phyloP scores from a whole-genome alignment of 129 eudicot species.

The Artemisia argyi region DNA sequence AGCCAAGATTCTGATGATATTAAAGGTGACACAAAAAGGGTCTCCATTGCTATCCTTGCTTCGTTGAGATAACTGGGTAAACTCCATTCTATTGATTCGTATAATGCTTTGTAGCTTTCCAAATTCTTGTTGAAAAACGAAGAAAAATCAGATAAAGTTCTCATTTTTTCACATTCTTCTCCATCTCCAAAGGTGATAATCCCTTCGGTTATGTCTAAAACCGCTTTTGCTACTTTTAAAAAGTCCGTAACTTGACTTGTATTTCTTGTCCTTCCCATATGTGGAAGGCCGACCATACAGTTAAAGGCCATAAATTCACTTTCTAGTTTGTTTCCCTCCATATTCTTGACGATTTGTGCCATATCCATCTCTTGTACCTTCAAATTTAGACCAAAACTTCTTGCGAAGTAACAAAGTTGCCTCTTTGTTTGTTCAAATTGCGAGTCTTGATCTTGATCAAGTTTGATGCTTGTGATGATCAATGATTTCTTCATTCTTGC shows the following conservation, averaged over 20 bases:
- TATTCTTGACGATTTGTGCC: conserved; percentile 23
- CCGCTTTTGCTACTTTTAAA: conserved; percentile 38
- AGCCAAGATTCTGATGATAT: conserved; percentile 48
- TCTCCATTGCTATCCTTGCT: conserved; percentile 66
- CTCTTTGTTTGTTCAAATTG: conserved; percentile 49
- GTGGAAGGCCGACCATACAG: conserved; percentile 60
- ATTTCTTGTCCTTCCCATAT: conserved; percentile 50
- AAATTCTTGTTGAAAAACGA: conserved; percentile 40
- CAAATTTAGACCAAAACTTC: conserved; percentile 38
- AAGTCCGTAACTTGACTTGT: conserved; percentile 37
- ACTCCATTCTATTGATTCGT: conserved; percentile 52
- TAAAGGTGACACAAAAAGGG: conserved; percentile 51
- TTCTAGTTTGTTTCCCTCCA: conserved; percentile 1
- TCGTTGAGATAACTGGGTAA: conserved; percentile 50
- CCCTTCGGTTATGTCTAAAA: conserved; percentile 36
- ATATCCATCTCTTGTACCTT: conserved; percentile 43
- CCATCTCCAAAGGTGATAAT: conserved; percentile 57
- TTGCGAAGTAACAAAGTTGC: conserved; percentile 41
- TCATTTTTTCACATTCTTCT: conserved; percentile 34
- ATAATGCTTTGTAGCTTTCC: conserved; percentile 54
- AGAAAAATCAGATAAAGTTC: conserved; percentile 14
- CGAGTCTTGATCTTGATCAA: conserved; percentile 31
- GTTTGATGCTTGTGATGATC: conserved; percentile 44
- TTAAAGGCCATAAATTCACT: conserved; percentile 61
- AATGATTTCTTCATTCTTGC: conserved; percentile 27